A percentile compares a stretch with the other conserved stretches of the same genome.
phyloP scores from a whole-genome alignment of 179 eudicot genomes.

The Sideroxylon spinosum region DNA sequence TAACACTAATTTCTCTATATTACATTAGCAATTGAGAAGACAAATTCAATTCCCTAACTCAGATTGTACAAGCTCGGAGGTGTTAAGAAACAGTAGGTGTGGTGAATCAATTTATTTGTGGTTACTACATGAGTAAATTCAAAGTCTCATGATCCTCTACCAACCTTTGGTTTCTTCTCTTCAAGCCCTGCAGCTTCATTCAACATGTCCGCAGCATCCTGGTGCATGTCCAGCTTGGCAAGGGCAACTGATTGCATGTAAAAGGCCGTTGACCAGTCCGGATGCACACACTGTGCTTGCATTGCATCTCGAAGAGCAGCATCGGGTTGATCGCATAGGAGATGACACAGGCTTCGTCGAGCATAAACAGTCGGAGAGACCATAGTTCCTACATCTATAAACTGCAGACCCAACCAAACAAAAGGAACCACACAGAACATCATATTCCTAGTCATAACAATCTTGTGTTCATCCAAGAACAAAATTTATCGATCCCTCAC shows the following conservation, averaged over 20 bases:
- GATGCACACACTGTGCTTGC: constrained; percentile 82
- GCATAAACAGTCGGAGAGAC: constrained; percentile 85
- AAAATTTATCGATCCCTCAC: neutral
- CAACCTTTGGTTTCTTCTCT: constrained; percentile 73
- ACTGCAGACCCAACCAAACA: constrained; percentile 37
- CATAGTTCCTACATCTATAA: constrained; percentile 81
- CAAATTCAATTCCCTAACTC: constrained; percentile 9
- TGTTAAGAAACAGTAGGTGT: neutral
- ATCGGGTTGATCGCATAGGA: constrained; percentile 81
- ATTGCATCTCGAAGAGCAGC: constrained; percentile 94
- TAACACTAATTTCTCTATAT: constrained; percentile 3
- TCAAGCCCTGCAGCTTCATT: constrained; percentile 79
- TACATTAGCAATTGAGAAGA: constrained; percentile 16
- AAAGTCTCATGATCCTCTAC: constrained; percentile 40
- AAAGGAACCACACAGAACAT: neutral
- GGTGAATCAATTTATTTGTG: constrained; percentile 7
- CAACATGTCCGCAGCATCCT: constrained; percentile 85
- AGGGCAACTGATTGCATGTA: constrained; percentile 95
- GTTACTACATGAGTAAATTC: neutral
- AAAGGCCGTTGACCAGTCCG: constrained; percentile 95
- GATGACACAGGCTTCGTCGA: constrained; percentile 77
- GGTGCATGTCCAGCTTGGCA: constrained; percentile 86
- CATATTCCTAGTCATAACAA: neutral
- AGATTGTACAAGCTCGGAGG: constrained; percentile 13
- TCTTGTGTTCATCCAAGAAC: neutral